Percentiles rank a stretch among this genome's conserved stretches.
Evolutionary conservation across 768 basidiomycete genomes (phyloP).

Genomic region (Myochromella boudieri): DNA sequence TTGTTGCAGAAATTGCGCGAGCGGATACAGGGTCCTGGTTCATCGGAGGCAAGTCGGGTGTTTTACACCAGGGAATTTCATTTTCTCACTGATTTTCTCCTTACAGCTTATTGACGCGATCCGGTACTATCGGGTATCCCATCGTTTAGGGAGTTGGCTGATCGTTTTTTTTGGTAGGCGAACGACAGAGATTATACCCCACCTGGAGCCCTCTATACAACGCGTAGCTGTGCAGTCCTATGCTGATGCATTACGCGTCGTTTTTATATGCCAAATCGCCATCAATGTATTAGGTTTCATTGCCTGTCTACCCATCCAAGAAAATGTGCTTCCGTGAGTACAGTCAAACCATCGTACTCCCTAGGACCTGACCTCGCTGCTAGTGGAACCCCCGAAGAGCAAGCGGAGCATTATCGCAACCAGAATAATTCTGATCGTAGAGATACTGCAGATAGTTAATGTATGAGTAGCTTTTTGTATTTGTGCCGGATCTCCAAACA

Average conservation of each 20-base stretch:
- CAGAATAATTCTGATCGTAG: constrained; percentile 29
- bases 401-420: constrained; percentile 54
- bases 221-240: constrained; percentile 75
- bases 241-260: constrained; percentile 73
- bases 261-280: constrained; percentile 78
- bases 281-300: constrained; percentile 68
- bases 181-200: constrained; percentile 70
- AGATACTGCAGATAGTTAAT: constrained; percentile 22
- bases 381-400: constrained; percentile 64
- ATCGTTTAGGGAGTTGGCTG: background rate
- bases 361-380: constrained; percentile 8
- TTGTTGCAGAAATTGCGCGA: constrained; percentile 67
- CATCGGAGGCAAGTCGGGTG: constrained; percentile 58
- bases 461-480: constrained; percentile 25
- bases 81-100: constrained; percentile 12
- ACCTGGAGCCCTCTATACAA: constrained; percentile 52
- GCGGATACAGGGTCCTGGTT: constrained; percentile 75
- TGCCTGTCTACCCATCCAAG: constrained; percentile 73
- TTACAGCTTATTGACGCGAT: constrained; percentile 71
- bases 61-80: constrained; percentile 11
- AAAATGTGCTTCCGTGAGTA: constrained; percentile 63
- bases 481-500: constrained; percentile 10
- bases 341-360: background rate
- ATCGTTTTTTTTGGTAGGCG: constrained; percentile 43
- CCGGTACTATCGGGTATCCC: constrained; percentile 37